Evolutionary conservation across 73 alveolate genomes (phyloP), one percentile per base, ranked within the genome.

Genomic region (Uronychia setigera): DNA sequence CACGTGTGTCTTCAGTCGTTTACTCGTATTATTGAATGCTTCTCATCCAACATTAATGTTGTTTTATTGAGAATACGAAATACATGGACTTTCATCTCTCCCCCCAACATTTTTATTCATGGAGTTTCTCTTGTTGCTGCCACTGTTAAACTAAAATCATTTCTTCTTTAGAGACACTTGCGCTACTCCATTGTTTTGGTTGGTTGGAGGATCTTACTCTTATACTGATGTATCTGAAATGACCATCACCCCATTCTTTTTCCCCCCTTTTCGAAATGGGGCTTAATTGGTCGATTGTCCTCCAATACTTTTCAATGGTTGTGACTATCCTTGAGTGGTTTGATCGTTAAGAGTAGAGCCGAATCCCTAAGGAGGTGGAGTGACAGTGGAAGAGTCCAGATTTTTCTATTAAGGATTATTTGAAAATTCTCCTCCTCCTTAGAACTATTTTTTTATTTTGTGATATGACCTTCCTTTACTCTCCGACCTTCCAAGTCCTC

Each of bases 401-500:
- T 46, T 46, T 46, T 5, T 5, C 19, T 46, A 46, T 5, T 46
- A 11, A 19, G 67, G 67, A 46, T 46, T 46, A 19, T 11, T 46
- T 46, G 67, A 46, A 46, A 46, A 19, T 19, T 46, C 5, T 46
- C 67, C 67, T 46, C n/a, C 67, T 19, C 67, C 67, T 19, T 5
- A 11, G 5, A 11, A 11, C 67, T 46, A 11, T 46, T 46, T 5
- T 19, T 46, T 46, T 5, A 46, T 46, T 19, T 19, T 46, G 67
- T 46, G 67, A n/a, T n/a, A n/a, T n/a, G n/a, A n/a, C 19, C 67
- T 46, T 46, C 67, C 67, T 46, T 46, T 46, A 46, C 67, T 46
- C 67, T 46, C 67, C 67, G 67, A 46, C 67, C 67, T 46, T 46
- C 67, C 67, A 11, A 5, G 67, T 46, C 67, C 67, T n/a, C n/a